Percentiles rank a stretch among this genome's conserved stretches.
phyloP scores from a whole-genome alignment of 78 protist genomes.

The Isochrysis galbana region DNA sequence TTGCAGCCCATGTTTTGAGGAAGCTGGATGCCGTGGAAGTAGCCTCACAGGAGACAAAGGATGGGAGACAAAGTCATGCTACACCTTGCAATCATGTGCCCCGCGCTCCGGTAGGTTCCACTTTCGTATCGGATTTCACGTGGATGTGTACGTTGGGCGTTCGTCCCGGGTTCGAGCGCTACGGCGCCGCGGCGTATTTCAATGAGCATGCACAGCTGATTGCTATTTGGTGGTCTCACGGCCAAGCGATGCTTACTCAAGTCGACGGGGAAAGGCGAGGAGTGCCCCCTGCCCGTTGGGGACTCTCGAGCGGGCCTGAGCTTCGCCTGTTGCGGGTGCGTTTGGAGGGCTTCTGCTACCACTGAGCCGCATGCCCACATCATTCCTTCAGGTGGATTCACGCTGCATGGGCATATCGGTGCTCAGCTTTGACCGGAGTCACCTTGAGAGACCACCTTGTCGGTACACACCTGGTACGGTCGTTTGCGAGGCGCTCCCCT shows the following conservation, averaged over 20 bases:
- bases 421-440: background rate
- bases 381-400: background rate
- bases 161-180: background rate
- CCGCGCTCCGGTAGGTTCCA: too few relatives aligned
- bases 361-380: too few relatives aligned
- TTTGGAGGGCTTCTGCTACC: too few relatives aligned
- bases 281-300: too few relatives aligned
- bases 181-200: background rate
- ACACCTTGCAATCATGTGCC: too few relatives aligned
- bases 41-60: too few relatives aligned
- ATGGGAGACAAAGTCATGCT: too few relatives aligned
- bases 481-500: too few relatives aligned
- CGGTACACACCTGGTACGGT: background rate
- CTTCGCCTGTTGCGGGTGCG: too few relatives aligned
- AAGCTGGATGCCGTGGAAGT: too few relatives aligned
- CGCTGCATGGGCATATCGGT: background rate
- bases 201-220: background rate
- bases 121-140: background rate
- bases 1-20: background rate
- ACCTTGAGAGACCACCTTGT: background rate
- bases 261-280: too few relatives aligned
- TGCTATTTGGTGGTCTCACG: background rate
- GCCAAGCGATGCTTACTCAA: background rate
- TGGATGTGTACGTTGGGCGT: background rate
- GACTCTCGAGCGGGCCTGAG: too few relatives aligned